Conservation (phyloP, 352 stramenopile species). For the Bremia lactucae region DNA sequence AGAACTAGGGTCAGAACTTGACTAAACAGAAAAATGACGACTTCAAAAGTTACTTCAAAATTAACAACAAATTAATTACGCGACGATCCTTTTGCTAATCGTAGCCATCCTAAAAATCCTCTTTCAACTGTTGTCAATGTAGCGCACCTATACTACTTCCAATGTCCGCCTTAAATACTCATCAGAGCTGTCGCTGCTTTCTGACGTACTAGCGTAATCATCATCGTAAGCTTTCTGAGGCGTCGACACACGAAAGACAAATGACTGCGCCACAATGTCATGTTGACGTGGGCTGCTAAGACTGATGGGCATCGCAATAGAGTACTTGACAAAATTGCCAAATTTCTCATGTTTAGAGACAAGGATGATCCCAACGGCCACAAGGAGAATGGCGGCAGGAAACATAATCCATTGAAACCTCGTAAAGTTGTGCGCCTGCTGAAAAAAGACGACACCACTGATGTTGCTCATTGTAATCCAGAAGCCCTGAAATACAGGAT, state of each 20-base stretch:
- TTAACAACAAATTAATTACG: too few relatives aligned
- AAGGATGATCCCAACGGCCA: conserved; percentile 64
- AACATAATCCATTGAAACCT: conserved; percentile 79
- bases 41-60: too few relatives aligned
- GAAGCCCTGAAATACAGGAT: conserved; percentile 82
- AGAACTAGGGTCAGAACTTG: too few relatives aligned
- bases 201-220: conserved; percentile 40
- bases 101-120: too few relatives aligned
- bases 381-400: conserved; percentile 54
- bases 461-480: conserved; percentile 87
- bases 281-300: conserved; percentile 76
- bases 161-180: conserved; percentile 24
- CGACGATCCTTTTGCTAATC: too few relatives aligned
- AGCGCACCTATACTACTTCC: conserved; percentile 32
- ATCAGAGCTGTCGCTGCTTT: conserved; percentile 25
- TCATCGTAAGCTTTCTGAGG: conserved; percentile 63
- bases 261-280: conserved; percentile 83
- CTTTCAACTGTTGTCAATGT: too few relatives aligned
- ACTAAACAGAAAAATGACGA: too few relatives aligned
- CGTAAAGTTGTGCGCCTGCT: conserved; percentile 77
- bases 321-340: conserved; percentile 83
- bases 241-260: conserved; percentile 77
- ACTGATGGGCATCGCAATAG: conserved; percentile 80
- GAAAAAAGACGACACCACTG: conserved; percentile 80
- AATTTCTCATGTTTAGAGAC: conserved; percentile 86